Base-by-base conservation (phyloP, 192 early-diverging fungal genomes). In the Geosiphon pyriformis region DNA sequence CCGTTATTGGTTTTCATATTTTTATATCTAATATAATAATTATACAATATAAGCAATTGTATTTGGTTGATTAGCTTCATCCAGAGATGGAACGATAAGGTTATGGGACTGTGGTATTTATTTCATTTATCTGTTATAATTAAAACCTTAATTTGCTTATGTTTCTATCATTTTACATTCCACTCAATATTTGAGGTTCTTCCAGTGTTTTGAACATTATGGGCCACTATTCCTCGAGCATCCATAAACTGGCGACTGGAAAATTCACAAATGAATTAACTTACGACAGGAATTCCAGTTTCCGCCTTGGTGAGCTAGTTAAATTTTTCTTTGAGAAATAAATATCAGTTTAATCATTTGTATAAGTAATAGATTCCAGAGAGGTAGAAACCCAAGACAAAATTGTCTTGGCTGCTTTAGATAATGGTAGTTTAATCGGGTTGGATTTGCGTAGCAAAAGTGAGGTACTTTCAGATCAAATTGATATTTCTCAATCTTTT, bases 41-140 rank as follows among this genome's bases (percentile, higher is more conserved):
- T 26, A 12, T 11, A 20, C 22, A 31, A 27, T 50, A n/a, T 56
- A 7, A 55, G 46, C 56, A 32, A 29, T 55, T 27, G 23, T 51
- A 22, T 49, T 61, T 26, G 30, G 0, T 56, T 52, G 8, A 35
- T 26, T 56, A 80, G 80, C 81, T 25, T 84, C 78, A 22, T 82
- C 82, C 12, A 73, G 73, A 42, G 83, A 85, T 61, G 83, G 83
- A 17, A 75, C 80, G 17, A 70, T 83, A 18, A 72, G 73, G 31
- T 62, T 85, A 57, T 85, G 83, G 83, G 78, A 84, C 56, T 82
- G 83, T 69, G 79, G 80, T 82, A 74, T 52, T 75, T 68, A 50
- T 29, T 25, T 7, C 3, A 10, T 35, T 0, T 47, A 3, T 26
- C 10, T 29, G 17, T 29, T 23, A 7, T 23, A 8, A 1, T 52